Base-by-base conservation (phyloP, 106 monocot species). In the Alisma plantagoaquatica region DNA sequence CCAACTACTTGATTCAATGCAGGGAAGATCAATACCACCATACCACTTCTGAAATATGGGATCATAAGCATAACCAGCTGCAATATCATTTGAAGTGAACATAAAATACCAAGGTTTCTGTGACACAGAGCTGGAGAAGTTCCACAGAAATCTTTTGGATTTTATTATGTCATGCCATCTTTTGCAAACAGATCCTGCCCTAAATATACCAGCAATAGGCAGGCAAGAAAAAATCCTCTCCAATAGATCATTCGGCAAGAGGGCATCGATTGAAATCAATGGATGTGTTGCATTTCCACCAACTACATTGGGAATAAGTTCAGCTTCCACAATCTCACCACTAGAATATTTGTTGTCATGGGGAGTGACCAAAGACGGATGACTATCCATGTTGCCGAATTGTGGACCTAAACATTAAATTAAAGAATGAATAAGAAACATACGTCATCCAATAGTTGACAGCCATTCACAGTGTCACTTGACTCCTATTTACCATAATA, bases 61-160 rank as follows among this genome's bases (percentile, higher is more conserved):
- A 38, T 94, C 94, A 56, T 77, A 94, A n/a, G 87, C 72, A 41
- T 58, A 81, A 0, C 94, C 94, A 7, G 43, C 31, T 11, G 83
- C 33, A 51, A 29, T 26, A 2, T 77, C 75, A 41, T 64, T 75
- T 30, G 51, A 61, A 15, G 84, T 94, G 73, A 94, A 87, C 94
- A 94, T 94, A 64, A 81, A 94, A 60, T 94, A 94, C 94, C 94
- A 94, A 1, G 94, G 94, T 66, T 74, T 83, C 32, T 72, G 86
- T 0, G 50, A 20, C 3, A 71, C 43, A 16, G 31, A 9, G 62
- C 31, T 29, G 47, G 69, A 54, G 26, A 62, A 24, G 33, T 54
- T 63, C 72, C 75, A 77, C 0, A 75, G 44, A 29, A 75, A 67
- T 54, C 75, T 77, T 48, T 58, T 77, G 3, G 83, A 78, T 14